Evolutionary conservation across 345 rosid genomes (phyloP).

Genomic region (Salix udensis): DNA sequence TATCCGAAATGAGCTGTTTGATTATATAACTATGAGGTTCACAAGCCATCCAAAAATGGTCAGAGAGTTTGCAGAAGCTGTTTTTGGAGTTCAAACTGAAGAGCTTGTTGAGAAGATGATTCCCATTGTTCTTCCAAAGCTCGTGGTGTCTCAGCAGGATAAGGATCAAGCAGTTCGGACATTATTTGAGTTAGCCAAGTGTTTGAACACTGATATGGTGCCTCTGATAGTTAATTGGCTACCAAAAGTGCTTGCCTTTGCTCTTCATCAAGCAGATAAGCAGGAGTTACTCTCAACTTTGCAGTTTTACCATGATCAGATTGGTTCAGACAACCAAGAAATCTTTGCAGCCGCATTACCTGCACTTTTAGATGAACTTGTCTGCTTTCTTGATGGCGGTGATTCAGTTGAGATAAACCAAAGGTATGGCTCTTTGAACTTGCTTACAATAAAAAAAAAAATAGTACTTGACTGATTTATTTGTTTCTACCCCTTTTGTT

Average conservation of each 20-base stretch:
- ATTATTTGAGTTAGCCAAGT: constrained; percentile 66
- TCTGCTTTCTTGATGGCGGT: constrained; percentile 76
- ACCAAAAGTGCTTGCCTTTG: constrained; percentile 91
- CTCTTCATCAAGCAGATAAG: constrained; percentile 68
- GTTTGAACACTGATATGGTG: constrained; percentile 60
- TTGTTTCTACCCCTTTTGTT: too few species aligned
- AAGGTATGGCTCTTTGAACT: constrained; percentile 43
- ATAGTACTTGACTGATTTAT: too few species aligned
- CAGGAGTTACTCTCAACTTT: constrained; percentile 60
- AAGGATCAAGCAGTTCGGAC: constrained; percentile 54
- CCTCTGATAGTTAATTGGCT: constrained; percentile 80
- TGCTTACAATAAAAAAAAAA: not conserved
- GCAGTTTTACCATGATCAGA: constrained; percentile 73
- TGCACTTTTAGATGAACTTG: constrained; percentile 85
- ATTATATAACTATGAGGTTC: constrained; percentile 58
- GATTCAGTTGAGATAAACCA: constrained; percentile 63
- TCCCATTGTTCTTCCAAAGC: constrained; percentile 88
- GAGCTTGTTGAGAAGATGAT: constrained; percentile 72
- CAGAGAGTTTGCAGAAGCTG: constrained; percentile 90
- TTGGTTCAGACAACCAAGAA: constrained; percentile 82
- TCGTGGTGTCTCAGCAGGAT: constrained; percentile 71
- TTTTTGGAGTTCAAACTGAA: constrained; percentile 63
- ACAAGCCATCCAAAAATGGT: constrained; percentile 58
- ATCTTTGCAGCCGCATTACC: constrained; percentile 92
- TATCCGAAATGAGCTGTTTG: constrained; percentile 60